Evolutionary conservation across 2,329 filamentous ascomycete genomes (phyloP).

Genomic region (Fusarium chlamydosporum): DNA sequence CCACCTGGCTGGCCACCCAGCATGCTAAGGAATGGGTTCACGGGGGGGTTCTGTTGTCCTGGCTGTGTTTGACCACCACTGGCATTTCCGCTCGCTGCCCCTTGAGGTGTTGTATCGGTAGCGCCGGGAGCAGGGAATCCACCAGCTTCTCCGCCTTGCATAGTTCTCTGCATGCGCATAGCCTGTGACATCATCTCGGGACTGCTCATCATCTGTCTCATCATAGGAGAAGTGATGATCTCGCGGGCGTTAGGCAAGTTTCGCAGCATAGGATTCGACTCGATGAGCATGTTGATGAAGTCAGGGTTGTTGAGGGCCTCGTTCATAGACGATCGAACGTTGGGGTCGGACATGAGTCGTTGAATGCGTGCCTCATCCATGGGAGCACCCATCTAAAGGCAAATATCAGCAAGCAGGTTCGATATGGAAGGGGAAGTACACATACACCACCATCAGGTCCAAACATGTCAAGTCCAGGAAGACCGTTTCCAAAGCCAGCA

Average conservation of each 20-base stretch:
- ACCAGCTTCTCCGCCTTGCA: conserved; percentile 67
- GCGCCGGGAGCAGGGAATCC: conserved; percentile 91
- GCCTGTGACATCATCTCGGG: conserved; percentile 87
- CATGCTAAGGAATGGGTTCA: conserved; percentile 50
- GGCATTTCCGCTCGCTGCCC: conserved; percentile 52
- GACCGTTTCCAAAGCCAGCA: conserved; percentile 84
- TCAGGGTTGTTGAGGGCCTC: conserved; percentile 96
- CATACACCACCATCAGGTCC: conserved; percentile 94
- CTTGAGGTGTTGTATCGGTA: conserved; percentile 85
- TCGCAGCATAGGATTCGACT: conserved; percentile 86
- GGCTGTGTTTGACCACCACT: conserved; percentile 49
- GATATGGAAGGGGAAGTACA: conserved; percentile 46
- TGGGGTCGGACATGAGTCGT: conserved; percentile 88
- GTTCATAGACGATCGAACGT: conserved; percentile 88
- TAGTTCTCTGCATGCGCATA: conserved; percentile 83
- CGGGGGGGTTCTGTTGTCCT: conserved; percentile 62
- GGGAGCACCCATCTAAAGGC: conserved; percentile 85
- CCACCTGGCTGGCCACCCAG: conserved; percentile 39
- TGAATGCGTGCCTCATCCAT: conserved; percentile 84
- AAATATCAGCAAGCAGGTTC: conserved; percentile 25
- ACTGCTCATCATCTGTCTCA: conserved; percentile 93
- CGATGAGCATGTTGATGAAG: conserved; percentile 94
- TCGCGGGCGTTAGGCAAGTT: conserved; percentile 82
- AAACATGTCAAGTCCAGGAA: conserved; percentile 90
- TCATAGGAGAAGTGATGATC: conserved; percentile 88